Evolutionary conservation across 768 basidiomycete genomes (phyloP).

Genomic region (Suillus lakei): DNA sequence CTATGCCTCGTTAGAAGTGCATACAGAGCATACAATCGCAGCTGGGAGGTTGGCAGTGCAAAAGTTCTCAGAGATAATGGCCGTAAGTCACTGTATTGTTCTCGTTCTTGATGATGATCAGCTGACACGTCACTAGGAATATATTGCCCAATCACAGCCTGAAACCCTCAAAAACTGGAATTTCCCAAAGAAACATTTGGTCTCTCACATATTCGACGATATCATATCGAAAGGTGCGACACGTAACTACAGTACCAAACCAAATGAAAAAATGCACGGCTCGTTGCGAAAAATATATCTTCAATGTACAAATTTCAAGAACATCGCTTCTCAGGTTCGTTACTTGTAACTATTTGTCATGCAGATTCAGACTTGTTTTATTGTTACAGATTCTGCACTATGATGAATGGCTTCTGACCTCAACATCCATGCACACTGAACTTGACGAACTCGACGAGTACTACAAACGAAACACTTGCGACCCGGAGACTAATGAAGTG

Average conservation of each 20-base stretch:
- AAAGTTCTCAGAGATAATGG: slow-evolving; percentile 22
- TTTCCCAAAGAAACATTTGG: slow-evolving; percentile 38
- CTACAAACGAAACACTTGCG: slow-evolving; percentile 26
- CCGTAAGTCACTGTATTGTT: slow-evolving; percentile 21
- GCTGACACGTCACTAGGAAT: neutral
- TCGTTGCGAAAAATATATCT: slow-evolving; percentile 26
- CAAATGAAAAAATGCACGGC: slow-evolving; percentile 36
- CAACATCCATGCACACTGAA: slow-evolving; percentile 9
- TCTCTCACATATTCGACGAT: slow-evolving; percentile 36
- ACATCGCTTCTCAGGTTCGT: slow-evolving; percentile 37
- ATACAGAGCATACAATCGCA: slow-evolving; percentile 32
- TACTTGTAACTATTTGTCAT: slow-evolving; percentile 14
- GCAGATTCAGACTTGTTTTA: neutral
- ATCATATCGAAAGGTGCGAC: slow-evolving; percentile 39
- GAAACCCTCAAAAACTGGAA: slow-evolving; percentile 30
- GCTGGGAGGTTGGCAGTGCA: slow-evolving; percentile 23
- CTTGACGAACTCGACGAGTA: slow-evolving; percentile 16
- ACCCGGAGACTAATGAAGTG: slow-evolving; percentile 14
- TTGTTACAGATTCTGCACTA: slow-evolving; percentile 8
- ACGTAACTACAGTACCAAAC: slow-evolving; percentile 36
- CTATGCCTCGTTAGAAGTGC: slow-evolving; percentile 35
- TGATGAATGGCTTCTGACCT: slow-evolving; percentile 6
- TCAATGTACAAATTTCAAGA: slow-evolving; percentile 39
- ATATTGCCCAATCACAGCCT: neutral
- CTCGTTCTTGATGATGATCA: neutral